phyloP scores from a whole-genome alignment of 2,329 filamentous ascomycete genomes.

The Aspergillus novofumigatus region DNA sequence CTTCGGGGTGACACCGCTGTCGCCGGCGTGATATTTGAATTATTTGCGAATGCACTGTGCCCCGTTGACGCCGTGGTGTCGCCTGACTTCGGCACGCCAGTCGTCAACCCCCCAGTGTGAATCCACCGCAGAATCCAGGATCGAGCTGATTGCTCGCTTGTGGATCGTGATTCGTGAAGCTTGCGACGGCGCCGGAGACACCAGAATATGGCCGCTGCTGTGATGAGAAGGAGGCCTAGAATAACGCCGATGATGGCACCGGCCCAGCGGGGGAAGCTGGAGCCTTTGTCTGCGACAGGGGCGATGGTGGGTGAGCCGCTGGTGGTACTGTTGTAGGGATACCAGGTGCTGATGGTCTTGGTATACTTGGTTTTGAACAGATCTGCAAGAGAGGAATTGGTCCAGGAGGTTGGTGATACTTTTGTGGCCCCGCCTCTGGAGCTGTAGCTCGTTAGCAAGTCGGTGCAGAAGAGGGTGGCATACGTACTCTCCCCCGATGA shows the following conservation, averaged over 20 bases:
- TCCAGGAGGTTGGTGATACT: conserved; percentile 41
- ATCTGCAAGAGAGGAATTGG: conserved; percentile 42
- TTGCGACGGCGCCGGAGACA: conserved; percentile 14
- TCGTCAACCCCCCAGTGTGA: not conserved
- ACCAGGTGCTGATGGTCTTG: conserved; percentile 53
- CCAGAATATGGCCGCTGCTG: conserved; percentile 17
- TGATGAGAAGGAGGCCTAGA: conserved; percentile 16
- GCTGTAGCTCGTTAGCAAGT: conserved; percentile 6
- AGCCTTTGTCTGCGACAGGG: conserved; percentile 8
- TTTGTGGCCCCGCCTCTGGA: conserved; percentile 30
- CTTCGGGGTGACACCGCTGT: not conserved
- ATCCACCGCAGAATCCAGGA: conserved; percentile 9
- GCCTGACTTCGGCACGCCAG: not conserved
- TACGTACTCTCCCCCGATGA: conserved; percentile 36
- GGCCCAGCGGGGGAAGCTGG: conserved; percentile 52
- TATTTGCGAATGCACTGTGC: not conserved
- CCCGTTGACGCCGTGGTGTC: conserved; percentile 1
- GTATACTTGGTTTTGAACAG: conserved; percentile 57
- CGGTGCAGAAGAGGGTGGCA: too few relatives aligned
- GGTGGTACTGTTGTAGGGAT: conserved; percentile 50
- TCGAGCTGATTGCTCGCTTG: conserved; percentile 1
- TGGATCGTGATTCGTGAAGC: not conserved
- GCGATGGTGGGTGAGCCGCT: conserved; percentile 12
- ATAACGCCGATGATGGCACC: conserved; percentile 48
- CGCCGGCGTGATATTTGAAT: not conserved